phyloP scores from a whole-genome alignment of 371 early-diverging fungal genomes.

The Rhizopus arrhizus region DNA sequence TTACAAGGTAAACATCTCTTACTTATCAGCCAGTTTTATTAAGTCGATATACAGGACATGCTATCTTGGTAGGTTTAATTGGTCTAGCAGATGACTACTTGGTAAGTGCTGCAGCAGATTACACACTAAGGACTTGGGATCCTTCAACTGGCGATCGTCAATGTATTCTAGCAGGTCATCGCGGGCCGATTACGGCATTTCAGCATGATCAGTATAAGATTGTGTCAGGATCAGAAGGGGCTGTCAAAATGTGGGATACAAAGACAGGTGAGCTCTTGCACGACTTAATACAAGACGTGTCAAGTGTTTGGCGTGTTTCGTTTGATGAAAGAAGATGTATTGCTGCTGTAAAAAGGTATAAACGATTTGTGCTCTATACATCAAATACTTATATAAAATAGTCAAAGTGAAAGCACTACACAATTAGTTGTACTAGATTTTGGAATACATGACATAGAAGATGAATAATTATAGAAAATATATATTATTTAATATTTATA shows the following conservation, averaged over 20 bases:
- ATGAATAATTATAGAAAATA: conserved; percentile 20
- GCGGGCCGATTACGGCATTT: conserved; percentile 93
- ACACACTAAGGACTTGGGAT: conserved; percentile 93
- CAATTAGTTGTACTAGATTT: conserved; percentile 61
- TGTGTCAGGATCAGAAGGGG: conserved; percentile 91
- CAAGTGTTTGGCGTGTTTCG: conserved; percentile 89
- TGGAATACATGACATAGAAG: conserved; percentile 53
- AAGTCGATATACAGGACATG: conserved; percentile 69
- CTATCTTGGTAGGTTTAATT: conserved; percentile 90
- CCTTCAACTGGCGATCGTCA: conserved; percentile 70
- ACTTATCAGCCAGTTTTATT: neutral
- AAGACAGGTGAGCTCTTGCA: conserved; percentile 73
- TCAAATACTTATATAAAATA: neutral
- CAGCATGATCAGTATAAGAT: conserved; percentile 87
- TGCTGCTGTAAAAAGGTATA: conserved; percentile 76
- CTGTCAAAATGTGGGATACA: conserved; percentile 94
- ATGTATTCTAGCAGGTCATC: conserved; percentile 67
- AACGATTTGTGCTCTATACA: neutral
- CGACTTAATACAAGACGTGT: conserved; percentile 69
- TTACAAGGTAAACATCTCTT: conserved; percentile 29
- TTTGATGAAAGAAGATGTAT: conserved; percentile 86
- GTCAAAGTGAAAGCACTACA: conserved; percentile 40
- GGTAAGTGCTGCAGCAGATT: conserved; percentile 95
- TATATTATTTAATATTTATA: neutral
- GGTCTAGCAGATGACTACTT: conserved; percentile 80